Evolutionary conservation across 2,329 filamentous ascomycete species (phyloP), one percentile per base, ranked within the genome.

Genomic region (Aspergillus arachidicola): DNA sequence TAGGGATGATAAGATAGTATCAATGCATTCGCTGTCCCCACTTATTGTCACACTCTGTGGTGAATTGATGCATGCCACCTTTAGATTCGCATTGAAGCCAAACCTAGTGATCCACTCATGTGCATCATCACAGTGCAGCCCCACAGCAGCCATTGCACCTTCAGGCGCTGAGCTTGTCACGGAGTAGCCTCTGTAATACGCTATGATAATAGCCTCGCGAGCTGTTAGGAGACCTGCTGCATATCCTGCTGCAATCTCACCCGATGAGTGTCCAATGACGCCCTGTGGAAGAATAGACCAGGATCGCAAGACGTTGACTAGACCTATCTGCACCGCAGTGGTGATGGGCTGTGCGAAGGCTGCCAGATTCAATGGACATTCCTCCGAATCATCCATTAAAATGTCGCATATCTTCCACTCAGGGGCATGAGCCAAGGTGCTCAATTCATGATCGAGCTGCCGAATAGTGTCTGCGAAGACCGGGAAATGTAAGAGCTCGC

Each of bases 181-280:
- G 3, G 51, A 21, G 16, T 43, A 19, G 34, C 64, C 62, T 11
- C 66, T 53, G 19, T 60, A 57, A 34, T 63, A 69, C 5, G 61
- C 64, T 9, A 62, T 34, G 6, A n/a, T 32, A 5, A 63, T 54
- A 9, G 59, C 64, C 21, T 62, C 57, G 16, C 57, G 30, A 11
- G 43, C n/a, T 14, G 60, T 62, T 5, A 78, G 14, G 3, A 61
- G 38, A 4, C 75, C 77, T 4, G 79, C 71, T 3, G 82, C 80
- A 62, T 81, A 84, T 0, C 82, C 82, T 10, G 82, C 82, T 4
- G 71, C 81, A 34, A 84, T 83, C 63, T 85, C 83, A 28, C 83
- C 83, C 57, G 75, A 79, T 0, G 81, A 83, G 65, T 85, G 83
- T 0, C 83, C 82, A 2, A 78, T 71, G 0, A 83, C 80, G 5